Percentiles rank a stretch among this genome's conserved stretches.
phyloP scores from a whole-genome alignment of 2,329 filamentous ascomycete genomes.

The Botrytis fragariae region DNA sequence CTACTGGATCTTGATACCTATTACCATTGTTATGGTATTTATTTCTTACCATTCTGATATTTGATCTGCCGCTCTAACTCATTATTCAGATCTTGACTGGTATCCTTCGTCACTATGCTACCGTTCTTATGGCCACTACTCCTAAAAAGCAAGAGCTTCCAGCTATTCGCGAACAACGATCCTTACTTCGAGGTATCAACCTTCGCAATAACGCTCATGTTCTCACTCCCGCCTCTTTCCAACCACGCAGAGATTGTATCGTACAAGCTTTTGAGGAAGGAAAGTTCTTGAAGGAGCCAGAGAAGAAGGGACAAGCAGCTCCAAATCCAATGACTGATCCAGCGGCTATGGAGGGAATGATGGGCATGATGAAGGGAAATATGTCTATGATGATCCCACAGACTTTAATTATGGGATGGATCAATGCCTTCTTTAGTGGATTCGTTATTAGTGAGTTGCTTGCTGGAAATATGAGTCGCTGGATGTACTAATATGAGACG shows the following conservation, averaged over 20 bases:
- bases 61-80: background rate
- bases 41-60: background rate
- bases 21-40: conserved; percentile 89
- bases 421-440: conserved; percentile 97
- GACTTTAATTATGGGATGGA: conserved; percentile 99
- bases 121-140: conserved; percentile 63
- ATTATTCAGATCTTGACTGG: conserved; percentile 74
- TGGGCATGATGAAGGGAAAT: conserved; percentile 99
- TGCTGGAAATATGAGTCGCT: no score
- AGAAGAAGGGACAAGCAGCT: conserved; percentile 79
- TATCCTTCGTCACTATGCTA: conserved; percentile 92
- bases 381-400: conserved; percentile 99
- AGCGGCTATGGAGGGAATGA: conserved; percentile 98
- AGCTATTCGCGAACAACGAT: conserved; percentile 80
- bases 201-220: conserved; percentile 80
- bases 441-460: conserved; percentile 88
- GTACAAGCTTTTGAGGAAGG: conserved; percentile 83
- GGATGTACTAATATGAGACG: conserved; percentile 26
- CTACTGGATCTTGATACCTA: conserved; percentile 98
- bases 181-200: conserved; percentile 78
- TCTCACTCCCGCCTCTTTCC: conserved; percentile 75
- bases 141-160: conserved; percentile 57
- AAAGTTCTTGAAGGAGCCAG: conserved; percentile 84
- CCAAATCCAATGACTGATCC: conserved; percentile 95
- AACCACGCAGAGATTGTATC: conserved; percentile 75